Evolutionary conservation across 2,329 filamentous ascomycete species (phyloP).

Genomic region (Rasamsonia emersonii): DNA sequence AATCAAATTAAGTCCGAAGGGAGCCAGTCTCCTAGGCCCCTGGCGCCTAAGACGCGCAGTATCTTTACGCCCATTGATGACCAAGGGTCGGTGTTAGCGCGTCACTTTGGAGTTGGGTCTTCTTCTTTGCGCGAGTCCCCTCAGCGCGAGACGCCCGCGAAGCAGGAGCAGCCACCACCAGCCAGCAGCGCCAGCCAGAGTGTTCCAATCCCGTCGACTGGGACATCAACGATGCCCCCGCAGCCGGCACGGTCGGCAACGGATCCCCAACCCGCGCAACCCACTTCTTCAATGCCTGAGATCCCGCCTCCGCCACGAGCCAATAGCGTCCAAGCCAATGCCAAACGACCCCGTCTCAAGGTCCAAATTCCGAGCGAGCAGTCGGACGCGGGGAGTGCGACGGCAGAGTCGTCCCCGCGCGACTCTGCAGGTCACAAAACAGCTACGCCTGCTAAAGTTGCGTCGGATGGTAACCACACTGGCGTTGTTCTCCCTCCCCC

Average conservation of each 20-base stretch:
- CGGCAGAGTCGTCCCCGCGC: slow-evolving; percentile 59
- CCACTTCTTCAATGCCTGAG: slow-evolving; percentile 58
- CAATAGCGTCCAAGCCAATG: slow-evolving; percentile 62
- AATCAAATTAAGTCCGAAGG: slow-evolving; percentile 30
- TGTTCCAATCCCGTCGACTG: slow-evolving; percentile 52
- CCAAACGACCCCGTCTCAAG: slow-evolving; percentile 72
- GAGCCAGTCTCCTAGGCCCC: slow-evolving; percentile 53
- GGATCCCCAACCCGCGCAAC: slow-evolving; percentile 40
- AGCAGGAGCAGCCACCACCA: slow-evolving; percentile 23
- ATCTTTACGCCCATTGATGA: slow-evolving; percentile 98
- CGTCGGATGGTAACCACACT: slow-evolving; percentile 49
- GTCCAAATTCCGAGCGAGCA: slow-evolving; percentile 92
- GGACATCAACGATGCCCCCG: slow-evolving; percentile 49
- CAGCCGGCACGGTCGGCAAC: slow-evolving; percentile 42
- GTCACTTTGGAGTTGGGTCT: slow-evolving; percentile 61
- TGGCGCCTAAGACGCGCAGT: slow-evolving; percentile 65
- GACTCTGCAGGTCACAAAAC: slow-evolving; percentile 53
- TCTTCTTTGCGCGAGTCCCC: slow-evolving; percentile 45
- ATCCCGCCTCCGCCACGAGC: slow-evolving; percentile 66
- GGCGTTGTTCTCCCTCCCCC: slow-evolving; percentile 83
- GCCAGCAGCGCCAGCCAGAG: slow-evolving; percentile 46
- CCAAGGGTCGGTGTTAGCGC: slow-evolving; percentile 75
- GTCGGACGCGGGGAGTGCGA: slow-evolving; percentile 65
- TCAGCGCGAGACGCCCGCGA: slow-evolving; percentile 33
- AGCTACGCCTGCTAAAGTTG: slow-evolving; percentile 48